Base-by-base conservation (phyloP, 805 yeast genomes). In the Candida xiaguanensis region DNA sequence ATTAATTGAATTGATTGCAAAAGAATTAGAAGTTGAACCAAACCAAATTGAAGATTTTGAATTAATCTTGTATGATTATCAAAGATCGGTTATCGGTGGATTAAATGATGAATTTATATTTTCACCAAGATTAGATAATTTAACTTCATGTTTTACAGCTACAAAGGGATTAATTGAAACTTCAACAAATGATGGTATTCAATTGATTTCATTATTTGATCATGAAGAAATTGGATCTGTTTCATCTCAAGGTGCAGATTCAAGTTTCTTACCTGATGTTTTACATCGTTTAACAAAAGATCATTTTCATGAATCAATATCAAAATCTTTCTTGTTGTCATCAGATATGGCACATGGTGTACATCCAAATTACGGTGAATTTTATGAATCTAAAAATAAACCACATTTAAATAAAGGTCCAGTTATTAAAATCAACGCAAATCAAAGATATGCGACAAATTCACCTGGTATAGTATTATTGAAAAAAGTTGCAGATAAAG, bases 281-380 rank as follows among this genome's bases (percentile, higher is more conserved):
- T 59, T 90, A 38, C 77, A 75, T 44, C 77, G 97, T 55, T 61
- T 90, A 33, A 74, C 89, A 1, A 52, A 43, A 22, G 48, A 36
- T 1, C 60, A 60, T 30, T 70, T 77, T 43, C 63, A 75, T 41
- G 77, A 80, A 45, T 59, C 83, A 36, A 72, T 80, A 64, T 73
- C 90, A 7, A 82, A 82, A 57, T 88, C 97, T 1, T 90, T 93
- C 61, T 74, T 91, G 50, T 61, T 93, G 32, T 90, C 97, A 0
- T 86, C 96, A 0, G 99, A 91, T 59, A 93, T 89, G 80, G 96
- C 98, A 1, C 99, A 91, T 58, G 98, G 96, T 23, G 84, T 91
- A 27, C 96, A 91, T 60, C 99, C 99, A 42, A 91, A 91, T 61
- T 91, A 91, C 59, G 65, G 77, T 4, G 75, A 73, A 38, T 77